Evolutionary conservation across 2,329 filamentous ascomycete species (phyloP).

Genomic region (Pseudomassariella vexata): DNA sequence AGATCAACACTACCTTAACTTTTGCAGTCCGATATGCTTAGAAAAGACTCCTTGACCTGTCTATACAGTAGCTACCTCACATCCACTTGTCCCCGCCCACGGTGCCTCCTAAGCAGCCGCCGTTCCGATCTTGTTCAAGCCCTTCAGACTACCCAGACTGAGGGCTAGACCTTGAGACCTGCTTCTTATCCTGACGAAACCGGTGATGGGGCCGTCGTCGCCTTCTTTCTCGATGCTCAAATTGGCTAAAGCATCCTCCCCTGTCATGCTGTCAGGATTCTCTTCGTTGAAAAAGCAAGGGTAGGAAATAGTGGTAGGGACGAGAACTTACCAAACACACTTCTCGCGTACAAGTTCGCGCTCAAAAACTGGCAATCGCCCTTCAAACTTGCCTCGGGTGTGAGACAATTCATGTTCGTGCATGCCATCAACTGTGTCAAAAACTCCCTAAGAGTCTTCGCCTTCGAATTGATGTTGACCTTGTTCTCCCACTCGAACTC

Average conservation of each 20-base stretch:
- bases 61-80: too few relatives aligned
- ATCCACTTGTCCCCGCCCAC: too few relatives aligned
- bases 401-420: slow-evolving; percentile 98
- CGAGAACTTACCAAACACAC: slow-evolving; percentile 83
- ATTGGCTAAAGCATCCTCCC: slow-evolving; percentile 96
- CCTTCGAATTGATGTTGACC: slow-evolving; percentile 99
- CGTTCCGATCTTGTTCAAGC: slow-evolving; percentile 73
- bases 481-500: slow-evolving; percentile 99
- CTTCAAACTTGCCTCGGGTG: slow-evolving; percentile 91
- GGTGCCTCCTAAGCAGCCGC: too few relatives aligned
- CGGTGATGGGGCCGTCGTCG: slow-evolving; percentile 89
- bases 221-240: slow-evolving; percentile 97
- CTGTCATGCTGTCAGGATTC: slow-evolving; percentile 37
- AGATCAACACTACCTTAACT: too few relatives aligned
- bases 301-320: too few relatives aligned
- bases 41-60: too few relatives aligned
- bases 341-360: slow-evolving; percentile 92
- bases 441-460: slow-evolving; percentile 86
- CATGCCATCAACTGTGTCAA: slow-evolving; percentile 91
- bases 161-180: slow-evolving; percentile 91
- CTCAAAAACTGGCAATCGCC: slow-evolving; percentile 97
- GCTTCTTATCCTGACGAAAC: slow-evolving; percentile 96
- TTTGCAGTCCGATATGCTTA: too few relatives aligned
- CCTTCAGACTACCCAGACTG: slow-evolving; percentile 90
- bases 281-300: too few relatives aligned